Evolutionary conservation across 495 filamentous ascomycete species (phyloP).

Genomic region (Ramalina intermedia): DNA sequence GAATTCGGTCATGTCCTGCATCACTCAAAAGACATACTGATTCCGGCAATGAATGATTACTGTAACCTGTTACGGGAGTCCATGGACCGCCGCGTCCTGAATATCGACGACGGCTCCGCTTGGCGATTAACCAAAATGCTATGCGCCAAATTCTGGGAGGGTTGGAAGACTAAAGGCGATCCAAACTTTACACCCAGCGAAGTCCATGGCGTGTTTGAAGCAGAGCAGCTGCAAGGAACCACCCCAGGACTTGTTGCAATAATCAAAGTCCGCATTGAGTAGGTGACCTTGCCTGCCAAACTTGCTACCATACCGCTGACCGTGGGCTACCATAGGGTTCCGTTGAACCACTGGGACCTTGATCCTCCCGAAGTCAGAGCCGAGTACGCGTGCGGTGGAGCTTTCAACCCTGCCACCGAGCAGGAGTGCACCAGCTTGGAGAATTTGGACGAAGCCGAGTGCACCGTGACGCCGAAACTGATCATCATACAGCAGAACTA

Average conservation of each 20-base stretch:
- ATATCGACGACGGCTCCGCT: neutral
- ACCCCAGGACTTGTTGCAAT: neutral
- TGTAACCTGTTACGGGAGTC: too few relatives aligned
- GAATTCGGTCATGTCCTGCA: too few relatives aligned
- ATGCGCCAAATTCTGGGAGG: neutral
- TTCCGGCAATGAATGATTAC: too few relatives aligned
- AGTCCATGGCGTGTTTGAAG: constrained; percentile 1
- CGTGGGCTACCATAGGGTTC: too few relatives aligned
- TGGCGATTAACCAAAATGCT: constrained; percentile 3
- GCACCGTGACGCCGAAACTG: too few relatives aligned
- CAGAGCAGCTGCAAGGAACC: neutral
- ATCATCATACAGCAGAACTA: neutral
- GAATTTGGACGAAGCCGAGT: too few relatives aligned
- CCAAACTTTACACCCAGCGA: neutral
- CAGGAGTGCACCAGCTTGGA: too few relatives aligned
- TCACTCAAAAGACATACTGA: too few relatives aligned
- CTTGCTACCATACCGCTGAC: neutral
- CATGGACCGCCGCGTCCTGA: neutral
- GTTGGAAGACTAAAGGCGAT: neutral
- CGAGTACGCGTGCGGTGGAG: too few relatives aligned
- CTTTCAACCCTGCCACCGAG: too few relatives aligned
- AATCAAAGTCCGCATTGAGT: constrained; percentile 3
- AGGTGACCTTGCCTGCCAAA: neutral
- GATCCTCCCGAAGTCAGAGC: too few relatives aligned
- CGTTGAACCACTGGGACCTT: too few relatives aligned